These are phyloP conservation scores for Solanum rostratum DNA, from an alignment of 257 asterid species.

Conservation along the genomic window DNA sequence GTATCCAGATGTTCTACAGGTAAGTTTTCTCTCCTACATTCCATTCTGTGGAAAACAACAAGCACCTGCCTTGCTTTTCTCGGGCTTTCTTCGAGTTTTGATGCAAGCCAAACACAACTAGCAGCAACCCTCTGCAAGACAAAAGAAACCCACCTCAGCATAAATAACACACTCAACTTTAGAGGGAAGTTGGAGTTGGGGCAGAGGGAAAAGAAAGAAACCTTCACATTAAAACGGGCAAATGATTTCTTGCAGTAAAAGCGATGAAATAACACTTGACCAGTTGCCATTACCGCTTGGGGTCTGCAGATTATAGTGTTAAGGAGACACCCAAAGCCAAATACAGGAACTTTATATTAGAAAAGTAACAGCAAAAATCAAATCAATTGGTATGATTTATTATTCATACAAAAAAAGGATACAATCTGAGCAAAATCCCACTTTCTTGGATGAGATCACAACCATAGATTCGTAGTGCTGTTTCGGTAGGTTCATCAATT, in stretches of 20 bases:
- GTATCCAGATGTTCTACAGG: constrained; percentile 75
- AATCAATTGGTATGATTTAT: neutral
- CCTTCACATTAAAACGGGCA: constrained; percentile 90
- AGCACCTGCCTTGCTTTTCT: constrained; percentile 86
- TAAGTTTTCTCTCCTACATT: constrained; percentile 85
- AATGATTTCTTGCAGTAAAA: constrained; percentile 92
- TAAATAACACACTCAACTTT: neutral
- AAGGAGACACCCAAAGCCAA: constrained; percentile 28
- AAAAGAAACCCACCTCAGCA: constrained; percentile 5
- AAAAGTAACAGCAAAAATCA: neutral
- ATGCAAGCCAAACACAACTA: constrained; percentile 98
- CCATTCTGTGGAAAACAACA: constrained; percentile 89
- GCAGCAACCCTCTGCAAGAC: constrained; percentile 79
- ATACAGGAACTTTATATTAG: neutral
- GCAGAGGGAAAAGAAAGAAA: constrained; percentile 3
- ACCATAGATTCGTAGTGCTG: constrained; percentile 76
- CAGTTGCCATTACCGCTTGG: constrained; percentile 98
- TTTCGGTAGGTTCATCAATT: constrained; percentile 75
- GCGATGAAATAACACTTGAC: constrained; percentile 91
- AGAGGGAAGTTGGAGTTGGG: neutral
- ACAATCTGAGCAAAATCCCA: constrained; percentile 85
- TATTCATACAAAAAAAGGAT: constrained; percentile 27
- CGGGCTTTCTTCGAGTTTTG: constrained; percentile 95
- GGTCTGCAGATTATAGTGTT: constrained; percentile 47
- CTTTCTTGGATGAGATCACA: constrained; percentile 96